These are phyloP conservation scores for Apophysomyces sp. DNA, from an alignment of 371 early-diverging fungal genomes.

Conservation along the genomic window DNA sequence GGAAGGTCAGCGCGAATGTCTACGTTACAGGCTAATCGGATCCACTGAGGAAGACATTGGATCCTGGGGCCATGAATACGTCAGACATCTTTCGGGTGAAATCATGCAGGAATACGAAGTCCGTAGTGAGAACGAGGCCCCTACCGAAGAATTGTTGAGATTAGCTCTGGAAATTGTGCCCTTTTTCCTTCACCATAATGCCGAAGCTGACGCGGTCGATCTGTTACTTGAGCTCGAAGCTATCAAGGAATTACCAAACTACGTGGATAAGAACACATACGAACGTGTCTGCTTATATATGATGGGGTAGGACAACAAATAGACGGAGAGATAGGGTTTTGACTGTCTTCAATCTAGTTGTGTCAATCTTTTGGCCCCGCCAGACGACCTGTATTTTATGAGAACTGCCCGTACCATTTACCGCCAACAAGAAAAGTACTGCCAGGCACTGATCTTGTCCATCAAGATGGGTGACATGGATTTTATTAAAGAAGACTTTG, in stretches of 20 bases:
- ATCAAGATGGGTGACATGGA: slow-evolving; percentile 82
- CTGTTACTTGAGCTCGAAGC: slow-evolving; percentile 87
- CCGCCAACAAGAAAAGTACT: slow-evolving; percentile 71
- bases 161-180: slow-evolving; percentile 87
- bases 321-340: neutral
- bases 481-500: slow-evolving; percentile 87
- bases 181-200: slow-evolving; percentile 95
- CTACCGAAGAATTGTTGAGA: slow-evolving; percentile 63
- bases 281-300: slow-evolving; percentile 96
- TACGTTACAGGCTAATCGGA: slow-evolving; percentile 86
- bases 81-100: slow-evolving; percentile 92
- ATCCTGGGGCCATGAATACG: slow-evolving; percentile 99
- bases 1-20: slow-evolving; percentile 77
- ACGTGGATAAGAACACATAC: slow-evolving; percentile 91
- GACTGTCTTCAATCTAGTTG: slow-evolving; percentile 60
- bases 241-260: slow-evolving; percentile 72
- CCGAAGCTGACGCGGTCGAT: slow-evolving; percentile 98
- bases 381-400: slow-evolving; percentile 85
- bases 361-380: slow-evolving; percentile 87
- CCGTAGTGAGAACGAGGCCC: slow-evolving; percentile 58
- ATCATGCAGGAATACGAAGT: slow-evolving; percentile 81
- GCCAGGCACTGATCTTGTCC: slow-evolving; percentile 85
- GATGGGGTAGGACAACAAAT: slow-evolving; percentile 61
- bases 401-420: slow-evolving; percentile 91
- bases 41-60: slow-evolving; percentile 77